Evolutionary conservation across 2,329 filamentous ascomycete species (phyloP), one percentile per base, ranked within the genome.

Genomic region (Ophiostoma angusticollis): DNA sequence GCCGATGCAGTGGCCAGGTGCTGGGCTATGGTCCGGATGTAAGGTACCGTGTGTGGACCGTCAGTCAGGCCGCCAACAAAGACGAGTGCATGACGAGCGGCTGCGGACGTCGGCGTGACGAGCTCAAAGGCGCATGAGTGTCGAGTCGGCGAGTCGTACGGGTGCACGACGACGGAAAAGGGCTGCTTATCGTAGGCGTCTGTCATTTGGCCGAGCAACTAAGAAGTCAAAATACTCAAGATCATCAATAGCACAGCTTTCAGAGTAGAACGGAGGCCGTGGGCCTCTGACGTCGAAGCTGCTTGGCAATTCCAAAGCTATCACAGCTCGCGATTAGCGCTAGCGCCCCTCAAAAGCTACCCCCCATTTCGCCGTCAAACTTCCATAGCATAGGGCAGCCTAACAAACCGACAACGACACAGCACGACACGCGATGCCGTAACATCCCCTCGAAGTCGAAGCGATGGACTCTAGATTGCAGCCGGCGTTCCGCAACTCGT

Each of bases 41-140:
- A 83, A 1, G 66, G 60, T 8, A 80, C 67, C 0, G 74, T 77
- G 45, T 80, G 72, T 42, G 80, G 72, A 2, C 79, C 79, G 55
- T 84, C 81, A 27, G 68, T 69, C 13, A 86, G 68, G 25, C 81
- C 81, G 45, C 78, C 79, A 45, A 84, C 68, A 59, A 80, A 81
- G 44, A 85, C 57, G 39, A 85, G 57, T 3, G 74, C 76, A 56
- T 83, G 74, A 8, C 32, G 38, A 6, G 45, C 40, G 2, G 21
- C n/a, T 22, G 41, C 17, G 2, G 47, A 47, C 4, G 42, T 33
- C 12, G 41, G n/a, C 9, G 39, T 37, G 13, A 45, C 45, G 34
- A 49, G 38, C 31, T 54, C 52, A 35, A 54, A 54, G 25, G 49
- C 44, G 35, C 49, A 51, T 8, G 49, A 43, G 18, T 42, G 19